These are phyloP conservation scores for Dipteronia dyeriana DNA, from an alignment of 345 rosid genomes.

Conservation along the genomic window DNA sequence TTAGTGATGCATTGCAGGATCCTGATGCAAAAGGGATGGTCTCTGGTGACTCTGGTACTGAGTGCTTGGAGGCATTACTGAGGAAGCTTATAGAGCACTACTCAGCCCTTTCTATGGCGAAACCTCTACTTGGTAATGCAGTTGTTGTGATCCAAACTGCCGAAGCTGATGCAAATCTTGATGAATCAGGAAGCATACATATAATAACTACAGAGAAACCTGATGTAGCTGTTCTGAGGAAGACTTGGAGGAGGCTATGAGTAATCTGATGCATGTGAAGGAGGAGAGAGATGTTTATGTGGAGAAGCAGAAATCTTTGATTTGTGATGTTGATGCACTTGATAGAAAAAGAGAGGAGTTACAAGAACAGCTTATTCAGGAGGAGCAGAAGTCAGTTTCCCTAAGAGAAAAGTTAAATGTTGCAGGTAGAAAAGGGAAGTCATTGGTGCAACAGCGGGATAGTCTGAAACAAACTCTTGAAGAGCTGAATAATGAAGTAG, in stretches of 20 bases:
- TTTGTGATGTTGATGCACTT: slow-evolving; percentile 60
- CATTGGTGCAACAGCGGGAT: slow-evolving; percentile 87
- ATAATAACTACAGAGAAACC: slow-evolving; percentile 35
- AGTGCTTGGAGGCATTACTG: slow-evolving; percentile 63
- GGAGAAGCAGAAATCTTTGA: slow-evolving; percentile 59
- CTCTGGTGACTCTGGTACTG: slow-evolving; percentile 42
- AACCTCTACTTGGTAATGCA: slow-evolving; percentile 31
- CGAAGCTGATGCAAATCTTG: slow-evolving; percentile 31
- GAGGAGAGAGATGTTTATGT: slow-evolving; percentile 70
- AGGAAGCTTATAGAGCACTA: slow-evolving; percentile 70
- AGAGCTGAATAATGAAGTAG: slow-evolving; percentile 64
- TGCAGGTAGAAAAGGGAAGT: slow-evolving; percentile 98
- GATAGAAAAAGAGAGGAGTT: slow-evolving; percentile 57
- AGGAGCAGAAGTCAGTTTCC: slow-evolving; percentile 84
- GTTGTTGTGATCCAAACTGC: slow-evolving; percentile 27
- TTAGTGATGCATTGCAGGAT: slow-evolving; percentile 61
- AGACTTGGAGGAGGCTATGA: slow-evolving; percentile 66
- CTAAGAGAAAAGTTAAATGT: slow-evolving; percentile 82
- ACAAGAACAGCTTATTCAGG: slow-evolving; percentile 66
- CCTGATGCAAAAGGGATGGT: slow-evolving; percentile 44
- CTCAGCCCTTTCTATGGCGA: slow-evolving; percentile 26
- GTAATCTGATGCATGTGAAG: slow-evolving; percentile 50
- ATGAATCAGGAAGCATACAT: slow-evolving; percentile 48
- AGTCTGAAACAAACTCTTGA: slow-evolving; percentile 72
- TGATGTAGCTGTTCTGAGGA: slow-evolving; percentile 44